A percentile compares a stretch with the other conserved stretches of the same genome.
These are phyloP conservation scores for Beauveria rudraprayagi DNA, from an alignment of 2,329 filamentous ascomycete genomes.

Conservation along the genomic window DNA sequence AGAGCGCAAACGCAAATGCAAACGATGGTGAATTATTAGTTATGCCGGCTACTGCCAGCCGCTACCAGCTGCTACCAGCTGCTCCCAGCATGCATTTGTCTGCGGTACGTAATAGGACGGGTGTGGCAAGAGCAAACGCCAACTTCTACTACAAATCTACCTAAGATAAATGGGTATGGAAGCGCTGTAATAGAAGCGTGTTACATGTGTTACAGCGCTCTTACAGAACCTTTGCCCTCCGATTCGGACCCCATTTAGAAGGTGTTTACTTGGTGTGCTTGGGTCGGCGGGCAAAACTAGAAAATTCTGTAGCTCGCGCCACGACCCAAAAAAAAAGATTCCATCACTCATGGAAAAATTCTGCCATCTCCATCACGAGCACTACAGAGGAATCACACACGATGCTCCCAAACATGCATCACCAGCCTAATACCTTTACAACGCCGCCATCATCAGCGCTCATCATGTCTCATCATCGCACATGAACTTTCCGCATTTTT, in stretches of 20 bases:
- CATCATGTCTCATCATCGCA: not conserved
- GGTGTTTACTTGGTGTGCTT: not conserved
- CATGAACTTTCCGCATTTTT: conserved; percentile 13
- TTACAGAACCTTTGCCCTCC: not conserved
- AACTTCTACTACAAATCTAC: not conserved
- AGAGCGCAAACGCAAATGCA: not conserved
- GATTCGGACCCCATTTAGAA: not conserved
- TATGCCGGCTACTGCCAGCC: no score
- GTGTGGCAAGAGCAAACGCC: not conserved
- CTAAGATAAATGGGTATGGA: no score
- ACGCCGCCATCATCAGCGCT: not conserved
- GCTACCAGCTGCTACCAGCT: not conserved
- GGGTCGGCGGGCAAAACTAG: not conserved
- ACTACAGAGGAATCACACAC: conserved; percentile 5
- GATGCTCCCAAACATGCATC: conserved; percentile 1
- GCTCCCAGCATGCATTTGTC: not conserved
- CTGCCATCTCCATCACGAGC: not conserved
- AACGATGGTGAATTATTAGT: not conserved
- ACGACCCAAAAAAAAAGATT: not conserved
- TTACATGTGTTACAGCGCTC: not conserved
- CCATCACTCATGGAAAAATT: not conserved
- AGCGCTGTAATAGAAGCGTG: no score
- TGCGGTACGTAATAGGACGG: not conserved
- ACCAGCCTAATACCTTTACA: not conserved
- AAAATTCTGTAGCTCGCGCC: conserved; percentile 3